Evolutionary conservation across 192 early-diverging fungal species (phyloP), one percentile per base, ranked within the genome.

Genomic region (Entomortierella chlamydospora): DNA sequence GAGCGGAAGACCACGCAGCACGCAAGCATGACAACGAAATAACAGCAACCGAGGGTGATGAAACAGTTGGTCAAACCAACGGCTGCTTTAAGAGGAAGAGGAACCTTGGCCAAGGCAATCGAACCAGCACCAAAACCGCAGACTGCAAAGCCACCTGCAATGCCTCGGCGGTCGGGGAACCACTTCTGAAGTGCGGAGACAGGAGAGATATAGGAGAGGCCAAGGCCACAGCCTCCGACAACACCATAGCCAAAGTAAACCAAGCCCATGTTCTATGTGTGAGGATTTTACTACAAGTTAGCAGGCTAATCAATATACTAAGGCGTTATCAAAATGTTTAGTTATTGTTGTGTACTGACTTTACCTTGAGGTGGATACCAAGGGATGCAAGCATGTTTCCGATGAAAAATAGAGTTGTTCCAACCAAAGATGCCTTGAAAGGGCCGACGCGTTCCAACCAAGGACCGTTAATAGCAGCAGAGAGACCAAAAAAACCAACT

Each of bases 391-490:
- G 61, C 61, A 92, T 86, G 65, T 94, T 89, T 0, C 91, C 93
- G 31, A 87, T 30, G 64, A 88, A 91, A 73, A 93, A 94, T 25
- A 94, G 72, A 15, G 73, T 50, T 7, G 90, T 85, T 10, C 90
- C 93, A 15, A 93, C 70, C 17, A 89, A 50, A 1, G 90, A 83
- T 49, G 89, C 90, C 79, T 86, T 83, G n/a, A 89, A 84, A 26
- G 93, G 93, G 30, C 90, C 90, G 61, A 88, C 86, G 39, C 90
- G 88, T 76, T 94, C 93, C 57, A 94, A 84, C 93, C 93, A 94
- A 0, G 93, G 93, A 9, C 93, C 93, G 54, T 91, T 85, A n/a
- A 89, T 43, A 23, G 92, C 91, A 31, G 91, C 88, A 10, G 91
- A 87, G 30, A 84, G 60, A 28, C 93, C 93, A 68, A 94, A 91